These are phyloP conservation scores for Paramecium primaurelia DNA, from an alignment of 73 alveolate genomes.

Conservation along the genomic window DNA sequence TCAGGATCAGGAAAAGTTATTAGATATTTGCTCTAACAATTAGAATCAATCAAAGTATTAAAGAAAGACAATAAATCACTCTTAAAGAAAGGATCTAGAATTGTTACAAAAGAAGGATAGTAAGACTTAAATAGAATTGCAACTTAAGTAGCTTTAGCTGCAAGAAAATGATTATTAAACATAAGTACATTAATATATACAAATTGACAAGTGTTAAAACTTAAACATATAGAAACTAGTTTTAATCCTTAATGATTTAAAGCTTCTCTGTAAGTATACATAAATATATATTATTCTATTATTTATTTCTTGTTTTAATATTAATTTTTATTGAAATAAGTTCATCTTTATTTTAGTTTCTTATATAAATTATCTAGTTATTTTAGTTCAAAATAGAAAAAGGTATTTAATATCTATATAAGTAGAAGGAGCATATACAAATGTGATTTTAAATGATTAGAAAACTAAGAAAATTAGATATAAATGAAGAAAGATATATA, in stretches of 20 bases:
- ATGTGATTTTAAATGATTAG: background rate
- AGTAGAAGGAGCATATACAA: background rate
- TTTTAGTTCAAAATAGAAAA: too few relatives aligned
- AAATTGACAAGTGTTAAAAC: background rate
- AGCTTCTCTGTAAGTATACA: background rate
- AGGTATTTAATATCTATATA: too few relatives aligned
- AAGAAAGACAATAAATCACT: constrained; percentile 70
- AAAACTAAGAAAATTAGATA: background rate
- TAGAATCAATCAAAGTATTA: constrained; percentile 82
- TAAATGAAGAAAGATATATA: background rate
- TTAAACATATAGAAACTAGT: background rate
- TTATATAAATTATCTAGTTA: background rate
- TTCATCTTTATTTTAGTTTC: background rate
- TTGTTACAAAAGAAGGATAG: constrained; percentile 68
- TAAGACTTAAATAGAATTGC: constrained; percentile 72
- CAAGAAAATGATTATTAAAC: constrained; percentile 19
- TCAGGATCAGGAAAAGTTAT: constrained; percentile 88
- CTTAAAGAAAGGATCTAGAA: constrained; percentile 62
- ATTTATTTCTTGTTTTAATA: background rate
- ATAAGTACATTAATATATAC: background rate
- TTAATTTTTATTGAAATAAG: background rate
- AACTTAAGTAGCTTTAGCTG: constrained; percentile 60
- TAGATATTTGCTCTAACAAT: constrained; percentile 89
- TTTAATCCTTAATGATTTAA: background rate
- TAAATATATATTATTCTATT: background rate